A percentile compares a stretch with the other conserved stretches of the same genome.
These are phyloP conservation scores for Daldinia sp. DNA, from an alignment of 2,329 filamentous ascomycete genomes.

Conservation along the genomic window DNA sequence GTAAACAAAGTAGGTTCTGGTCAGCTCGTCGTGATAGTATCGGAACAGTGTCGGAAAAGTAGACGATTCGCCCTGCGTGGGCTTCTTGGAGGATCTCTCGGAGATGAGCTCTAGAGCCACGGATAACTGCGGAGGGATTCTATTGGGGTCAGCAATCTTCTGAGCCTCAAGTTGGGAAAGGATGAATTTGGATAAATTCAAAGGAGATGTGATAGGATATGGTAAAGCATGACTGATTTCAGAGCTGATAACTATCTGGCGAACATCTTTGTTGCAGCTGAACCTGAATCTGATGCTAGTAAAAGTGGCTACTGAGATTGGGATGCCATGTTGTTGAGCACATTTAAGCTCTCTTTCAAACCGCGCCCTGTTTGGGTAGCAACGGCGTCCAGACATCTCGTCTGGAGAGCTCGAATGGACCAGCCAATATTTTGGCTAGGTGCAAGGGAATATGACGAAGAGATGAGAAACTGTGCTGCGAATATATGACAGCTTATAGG, in stretches of 20 bases:
- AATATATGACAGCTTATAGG: background rate
- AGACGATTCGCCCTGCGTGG: constrained; percentile 21
- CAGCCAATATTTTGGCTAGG: background rate
- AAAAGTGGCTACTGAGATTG: background rate
- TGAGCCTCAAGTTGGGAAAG: constrained; percentile 56
- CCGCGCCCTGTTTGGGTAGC: background rate
- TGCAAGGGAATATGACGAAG: background rate
- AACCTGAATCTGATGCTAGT: constrained; percentile 1
- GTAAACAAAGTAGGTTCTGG: constrained; percentile 58
- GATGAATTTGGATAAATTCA: constrained; percentile 8
- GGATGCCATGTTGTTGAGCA: background rate
- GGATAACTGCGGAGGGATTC: constrained; percentile 46
- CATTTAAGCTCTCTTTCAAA: background rate
- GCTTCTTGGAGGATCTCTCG: constrained; percentile 35
- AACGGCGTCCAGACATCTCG: constrained; percentile 5
- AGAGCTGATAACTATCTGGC: constrained; percentile 1
- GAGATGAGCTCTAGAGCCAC: constrained; percentile 52
- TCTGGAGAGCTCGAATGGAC: background rate
- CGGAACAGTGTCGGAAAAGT: constrained; percentile 56
- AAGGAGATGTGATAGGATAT: background rate
- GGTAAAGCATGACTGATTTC: background rate
- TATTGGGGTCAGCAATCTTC: constrained; percentile 53
- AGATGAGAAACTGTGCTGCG: background rate
- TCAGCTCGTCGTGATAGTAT: constrained; percentile 53
- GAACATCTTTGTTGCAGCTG: background rate